phyloP scores from a whole-genome alignment of 2,329 filamentous ascomycete species.

The Scedosporium apiospermum region DNA sequence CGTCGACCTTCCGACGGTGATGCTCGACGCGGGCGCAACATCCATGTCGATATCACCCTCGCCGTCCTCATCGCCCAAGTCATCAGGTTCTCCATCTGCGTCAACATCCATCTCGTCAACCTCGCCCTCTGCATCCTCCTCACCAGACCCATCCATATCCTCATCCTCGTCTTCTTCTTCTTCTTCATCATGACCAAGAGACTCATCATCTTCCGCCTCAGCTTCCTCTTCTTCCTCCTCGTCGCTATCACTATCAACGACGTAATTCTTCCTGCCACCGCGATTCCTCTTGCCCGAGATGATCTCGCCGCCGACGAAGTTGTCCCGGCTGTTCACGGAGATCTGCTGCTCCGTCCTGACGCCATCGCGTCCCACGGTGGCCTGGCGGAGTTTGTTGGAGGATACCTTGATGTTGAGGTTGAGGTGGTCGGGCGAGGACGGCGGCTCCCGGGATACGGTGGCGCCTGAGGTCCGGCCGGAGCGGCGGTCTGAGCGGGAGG shows the following conservation, averaged over 20 bases:
- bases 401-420: slow-evolving; percentile 40
- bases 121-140: slow-evolving; percentile 23
- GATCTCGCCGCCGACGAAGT: slow-evolving; percentile 36
- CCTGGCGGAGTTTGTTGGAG: slow-evolving; percentile 41
- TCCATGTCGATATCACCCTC: slow-evolving; percentile 41
- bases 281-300: slow-evolving; percentile 42
- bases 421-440: slow-evolving; percentile 35
- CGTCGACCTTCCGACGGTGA: slow-evolving; percentile 38
- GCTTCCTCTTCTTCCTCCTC: slow-evolving; percentile 33
- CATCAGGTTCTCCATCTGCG: slow-evolving; percentile 24
- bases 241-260: slow-evolving; percentile 45
- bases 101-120: slow-evolving; percentile 29
- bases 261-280: slow-evolving; percentile 49
- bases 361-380: slow-evolving; percentile 30
- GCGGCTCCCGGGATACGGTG: slow-evolving; percentile 30
- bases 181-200: slow-evolving; percentile 23
- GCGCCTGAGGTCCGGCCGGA: slow-evolving; percentile 16
- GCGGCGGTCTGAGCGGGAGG: slow-evolving; percentile 39
- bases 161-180: slow-evolving; percentile 25
- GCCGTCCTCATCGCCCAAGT: slow-evolving; percentile 39
- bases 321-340: slow-evolving; percentile 19
- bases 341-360: slow-evolving; percentile 15
- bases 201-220: slow-evolving; percentile 19
- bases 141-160: slow-evolving; percentile 18
- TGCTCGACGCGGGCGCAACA: slow-evolving; percentile 26